Conservation (phyloP, 805 yeast genomes). For the Saccharomycopsis amapae region DNA sequence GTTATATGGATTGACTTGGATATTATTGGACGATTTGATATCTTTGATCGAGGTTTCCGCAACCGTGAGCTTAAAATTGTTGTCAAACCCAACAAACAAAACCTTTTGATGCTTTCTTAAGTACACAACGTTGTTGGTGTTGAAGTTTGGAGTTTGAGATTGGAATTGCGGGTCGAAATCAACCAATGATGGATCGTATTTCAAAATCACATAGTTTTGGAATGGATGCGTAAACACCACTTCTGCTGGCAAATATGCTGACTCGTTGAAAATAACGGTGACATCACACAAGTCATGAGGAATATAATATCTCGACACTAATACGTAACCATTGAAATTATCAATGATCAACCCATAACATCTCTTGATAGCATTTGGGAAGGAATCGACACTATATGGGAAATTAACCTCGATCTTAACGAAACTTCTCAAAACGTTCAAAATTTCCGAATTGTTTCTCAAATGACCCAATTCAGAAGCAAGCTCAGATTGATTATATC, state of each 20-base stretch:
- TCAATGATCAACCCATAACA: conserved; percentile 22
- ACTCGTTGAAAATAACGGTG: conserved; percentile 20
- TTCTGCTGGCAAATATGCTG: conserved; percentile 22
- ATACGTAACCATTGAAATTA: conserved; percentile 21
- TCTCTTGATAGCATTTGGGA: conserved; percentile 20
- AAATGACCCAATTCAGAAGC: conserved; percentile 18
- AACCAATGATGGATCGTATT: conserved; percentile 22
- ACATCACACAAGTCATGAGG: conserved; percentile 23
- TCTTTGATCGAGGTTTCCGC: conserved; percentile 22
- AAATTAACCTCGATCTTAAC: conserved; percentile 22
- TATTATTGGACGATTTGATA: conserved; percentile 20
- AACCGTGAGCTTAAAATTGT: conserved; percentile 21
- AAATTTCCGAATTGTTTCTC: conserved; percentile 17
- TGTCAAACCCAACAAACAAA: conserved; percentile 22
- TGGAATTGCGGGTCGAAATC: conserved; percentile 21
- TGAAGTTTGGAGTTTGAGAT: conserved; percentile 21
- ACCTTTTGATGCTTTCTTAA: conserved; percentile 21
- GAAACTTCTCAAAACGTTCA: conserved; percentile 17
- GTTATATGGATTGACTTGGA: conserved; percentile 21
- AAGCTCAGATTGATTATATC: conserved; percentile 16
- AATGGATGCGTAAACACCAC: conserved; percentile 23
- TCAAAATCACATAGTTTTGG: conserved; percentile 22
- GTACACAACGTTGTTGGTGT: conserved; percentile 19
- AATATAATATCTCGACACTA: conserved; percentile 21
- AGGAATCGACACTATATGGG: conserved; percentile 22